These are phyloP conservation scores for Microbotryum violaceum DNA, from an alignment of 1,284 basidiomycete species.

Conservation along the genomic window DNA sequence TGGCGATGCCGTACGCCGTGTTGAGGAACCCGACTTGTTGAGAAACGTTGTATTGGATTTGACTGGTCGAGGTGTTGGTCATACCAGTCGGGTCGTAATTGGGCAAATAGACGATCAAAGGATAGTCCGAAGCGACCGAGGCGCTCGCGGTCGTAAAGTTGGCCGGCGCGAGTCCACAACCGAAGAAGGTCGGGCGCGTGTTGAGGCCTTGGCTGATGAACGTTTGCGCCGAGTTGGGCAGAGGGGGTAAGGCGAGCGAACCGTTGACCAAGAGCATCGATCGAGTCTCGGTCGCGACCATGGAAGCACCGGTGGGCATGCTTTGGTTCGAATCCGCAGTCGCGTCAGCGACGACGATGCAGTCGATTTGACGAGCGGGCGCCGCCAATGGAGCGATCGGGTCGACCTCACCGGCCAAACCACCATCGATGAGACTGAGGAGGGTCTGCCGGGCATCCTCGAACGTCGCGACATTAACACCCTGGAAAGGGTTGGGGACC, in stretches of 20 bases:
- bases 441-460: slow-evolving; percentile 34
- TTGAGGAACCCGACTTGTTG: slow-evolving; percentile 23
- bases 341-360: slow-evolving; percentile 59
- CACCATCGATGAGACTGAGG: slow-evolving; percentile 45
- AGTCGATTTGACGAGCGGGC: slow-evolving; percentile 54
- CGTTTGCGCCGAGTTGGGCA: slow-evolving; percentile 28
- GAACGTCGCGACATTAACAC: slow-evolving; percentile 17
- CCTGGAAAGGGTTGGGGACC: slow-evolving; percentile 28
- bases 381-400: slow-evolving; percentile 59
- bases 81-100: slow-evolving; percentile 19
- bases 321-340: slow-evolving; percentile 48
- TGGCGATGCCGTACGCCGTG: slow-evolving; percentile 8
- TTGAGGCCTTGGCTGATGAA: slow-evolving; percentile 59
- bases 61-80: slow-evolving; percentile 37
- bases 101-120: slow-evolving; percentile 22
- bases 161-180: slow-evolving; percentile 51
- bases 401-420: slow-evolving; percentile 45
- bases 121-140: background rate
- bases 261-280: slow-evolving; percentile 7
- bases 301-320: slow-evolving; percentile 56
- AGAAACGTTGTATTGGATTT: slow-evolving; percentile 40
- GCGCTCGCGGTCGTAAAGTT: slow-evolving; percentile 33
- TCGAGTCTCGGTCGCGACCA: slow-evolving; percentile 39
- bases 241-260: background rate
- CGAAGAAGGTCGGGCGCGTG: slow-evolving; percentile 64